These are phyloP conservation scores for Phialophora expanda DNA, from an alignment of 2,329 filamentous ascomycete genomes.

Conservation along the genomic window DNA sequence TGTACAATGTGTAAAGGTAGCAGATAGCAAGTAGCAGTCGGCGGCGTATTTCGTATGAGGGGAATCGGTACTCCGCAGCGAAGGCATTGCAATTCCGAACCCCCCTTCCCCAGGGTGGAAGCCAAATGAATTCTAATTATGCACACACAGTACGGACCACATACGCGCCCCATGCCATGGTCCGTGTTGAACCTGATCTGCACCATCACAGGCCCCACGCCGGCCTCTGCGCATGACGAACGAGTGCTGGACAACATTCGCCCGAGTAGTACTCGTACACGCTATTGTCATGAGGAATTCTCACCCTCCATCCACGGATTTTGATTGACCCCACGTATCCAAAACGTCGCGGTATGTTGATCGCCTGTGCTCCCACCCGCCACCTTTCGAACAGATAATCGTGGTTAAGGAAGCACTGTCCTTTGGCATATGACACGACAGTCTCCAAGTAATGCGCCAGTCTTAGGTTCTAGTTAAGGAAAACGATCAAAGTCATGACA, in stretches of 20 bases:
- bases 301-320: not conserved
- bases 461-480: not conserved
- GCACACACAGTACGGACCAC: not conserved
- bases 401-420: not conserved
- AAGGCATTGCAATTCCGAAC: not conserved
- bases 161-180: no score
- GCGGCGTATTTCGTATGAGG: not conserved
- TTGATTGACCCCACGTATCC: not conserved
- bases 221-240: no score
- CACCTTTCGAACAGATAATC: not conserved
- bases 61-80: no score
- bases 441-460: not conserved
- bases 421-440: not conserved
- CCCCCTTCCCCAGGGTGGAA: no score
- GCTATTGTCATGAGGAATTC: no score
- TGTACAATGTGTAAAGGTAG: conserved; percentile 8
- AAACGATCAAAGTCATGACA: not conserved
- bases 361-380: not conserved
- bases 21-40: not conserved
- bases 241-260: not conserved
- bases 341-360: not conserved
- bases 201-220: no score
- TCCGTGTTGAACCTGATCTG: no score
- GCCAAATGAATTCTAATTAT: not conserved
- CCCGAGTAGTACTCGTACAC: no score